These are phyloP conservation scores for Cercospora canescens DNA, from an alignment of 2,329 filamentous ascomycete species.

Conservation along the genomic window DNA sequence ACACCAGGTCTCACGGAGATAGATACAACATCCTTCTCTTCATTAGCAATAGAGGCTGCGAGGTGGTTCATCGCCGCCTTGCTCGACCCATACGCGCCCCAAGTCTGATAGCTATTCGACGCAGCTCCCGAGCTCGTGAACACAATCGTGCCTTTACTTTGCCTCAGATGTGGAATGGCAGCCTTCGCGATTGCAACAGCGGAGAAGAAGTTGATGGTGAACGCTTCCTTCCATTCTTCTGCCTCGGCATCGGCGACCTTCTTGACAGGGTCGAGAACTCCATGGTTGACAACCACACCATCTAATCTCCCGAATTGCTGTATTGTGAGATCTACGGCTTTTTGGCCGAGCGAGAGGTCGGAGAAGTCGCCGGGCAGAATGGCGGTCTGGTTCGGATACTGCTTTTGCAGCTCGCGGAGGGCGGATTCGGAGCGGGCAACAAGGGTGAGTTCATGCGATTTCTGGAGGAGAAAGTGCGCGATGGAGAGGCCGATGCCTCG, in stretches of 20 bases:
- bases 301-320: slow-evolving; percentile 69
- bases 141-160: slow-evolving; percentile 67
- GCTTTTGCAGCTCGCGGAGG: slow-evolving; percentile 53
- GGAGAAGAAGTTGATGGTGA: slow-evolving; percentile 87
- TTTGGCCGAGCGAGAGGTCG: slow-evolving; percentile 55
- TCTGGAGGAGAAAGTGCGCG: slow-evolving; percentile 57
- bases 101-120: slow-evolving; percentile 63
- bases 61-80: slow-evolving; percentile 86
- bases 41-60: slow-evolving; percentile 67
- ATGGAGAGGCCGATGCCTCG: slow-evolving; percentile 66
- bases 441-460: slow-evolving; percentile 50
- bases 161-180: slow-evolving; percentile 66
- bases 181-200: slow-evolving; percentile 76
- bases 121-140: slow-evolving; percentile 81
- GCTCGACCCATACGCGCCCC: slow-evolving; percentile 78
- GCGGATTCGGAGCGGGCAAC: slow-evolving; percentile 58
- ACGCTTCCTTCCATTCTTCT: slow-evolving; percentile 73
- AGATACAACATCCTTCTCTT: slow-evolving; percentile 74
- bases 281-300: slow-evolving; percentile 85
- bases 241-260: slow-evolving; percentile 66
- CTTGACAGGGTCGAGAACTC: slow-evolving; percentile 72
- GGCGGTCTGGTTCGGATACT: slow-evolving; percentile 55
- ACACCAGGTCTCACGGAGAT: slow-evolving; percentile 76
- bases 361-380: slow-evolving; percentile 59
- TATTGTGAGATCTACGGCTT: slow-evolving; percentile 65